A percentile compares a stretch with the other conserved stretches of the same genome.
These are phyloP conservation scores for Wallacemonas sp. DNA, from an alignment of 208 protist species.

Conservation along the genomic window DNA sequence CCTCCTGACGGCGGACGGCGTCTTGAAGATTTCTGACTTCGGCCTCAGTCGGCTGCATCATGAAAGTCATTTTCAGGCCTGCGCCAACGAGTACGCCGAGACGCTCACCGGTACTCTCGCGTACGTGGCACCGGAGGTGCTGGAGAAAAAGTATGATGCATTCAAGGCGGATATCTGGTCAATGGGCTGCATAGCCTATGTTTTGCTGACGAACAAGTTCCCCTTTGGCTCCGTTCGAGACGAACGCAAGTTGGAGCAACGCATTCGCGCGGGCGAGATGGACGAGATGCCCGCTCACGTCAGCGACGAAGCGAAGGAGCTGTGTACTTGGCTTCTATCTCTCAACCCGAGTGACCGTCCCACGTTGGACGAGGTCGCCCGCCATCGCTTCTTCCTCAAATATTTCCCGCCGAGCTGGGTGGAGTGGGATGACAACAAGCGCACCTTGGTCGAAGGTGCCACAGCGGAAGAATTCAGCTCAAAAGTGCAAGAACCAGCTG, in stretches of 20 bases:
- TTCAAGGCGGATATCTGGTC: constrained; percentile 89
- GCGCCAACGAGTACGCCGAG: constrained; percentile 67
- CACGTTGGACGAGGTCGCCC: constrained; percentile 61
- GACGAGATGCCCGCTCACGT: constrained; percentile 54
- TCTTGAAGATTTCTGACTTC: constrained; percentile 90
- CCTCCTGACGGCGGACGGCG: constrained; percentile 67
- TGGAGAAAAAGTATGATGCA: constrained; percentile 76
- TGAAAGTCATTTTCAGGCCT: constrained; percentile 61
- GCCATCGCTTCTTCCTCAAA: constrained; percentile 64
- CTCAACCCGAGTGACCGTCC: constrained; percentile 54
- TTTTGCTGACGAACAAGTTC: constrained; percentile 80
- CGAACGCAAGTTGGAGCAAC: constrained; percentile 42
- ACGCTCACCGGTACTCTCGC: constrained; percentile 79
- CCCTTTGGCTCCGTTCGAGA: constrained; percentile 79
- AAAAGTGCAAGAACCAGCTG: constrained; percentile 38
- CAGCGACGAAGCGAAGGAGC: constrained; percentile 51
- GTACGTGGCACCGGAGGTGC: constrained; percentile 84
- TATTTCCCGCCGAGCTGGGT: constrained; percentile 53
- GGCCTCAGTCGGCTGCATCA: constrained; percentile 83
- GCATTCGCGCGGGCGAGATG: constrained; percentile 55
- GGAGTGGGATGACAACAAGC: constrained; percentile 35
- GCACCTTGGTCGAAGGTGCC: constrained; percentile 32
- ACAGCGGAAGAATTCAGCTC: constrained; percentile 75
- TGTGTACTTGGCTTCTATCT: constrained; percentile 68
- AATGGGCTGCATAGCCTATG: constrained; percentile 84